These are phyloP conservation scores for Hibiscus mutabilis DNA, from an alignment of 345 rosid genomes.

Conservation along the genomic window DNA sequence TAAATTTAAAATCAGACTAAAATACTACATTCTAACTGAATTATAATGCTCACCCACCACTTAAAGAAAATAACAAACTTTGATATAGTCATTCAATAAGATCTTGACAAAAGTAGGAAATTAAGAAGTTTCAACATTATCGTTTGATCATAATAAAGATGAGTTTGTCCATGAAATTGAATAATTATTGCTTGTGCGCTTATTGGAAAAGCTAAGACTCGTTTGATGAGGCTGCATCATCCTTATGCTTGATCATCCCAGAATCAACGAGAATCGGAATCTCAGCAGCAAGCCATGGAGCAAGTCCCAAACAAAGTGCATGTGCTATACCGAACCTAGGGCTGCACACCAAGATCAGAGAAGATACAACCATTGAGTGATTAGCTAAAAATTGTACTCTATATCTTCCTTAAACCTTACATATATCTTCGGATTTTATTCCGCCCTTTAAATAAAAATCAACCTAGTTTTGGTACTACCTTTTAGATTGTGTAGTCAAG, in stretches of 20 bases:
- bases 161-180: neutral
- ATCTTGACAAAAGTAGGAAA: neutral
- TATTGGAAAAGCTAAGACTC: slow-evolving; percentile 37
- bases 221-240: slow-evolving; percentile 56
- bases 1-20: too few species aligned
- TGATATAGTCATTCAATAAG: neutral
- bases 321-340: slow-evolving; percentile 96
- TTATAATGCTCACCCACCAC: neutral
- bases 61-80: neutral
- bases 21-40: too few species aligned
- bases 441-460: neutral
- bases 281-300: slow-evolving; percentile 99
- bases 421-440: neutral
- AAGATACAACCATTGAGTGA: neutral
- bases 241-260: slow-evolving; percentile 96
- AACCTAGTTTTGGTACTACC: neutral
- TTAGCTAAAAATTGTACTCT: neutral
- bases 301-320: slow-evolving; percentile 95
- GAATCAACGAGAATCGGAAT: slow-evolving; percentile 91
- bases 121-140: slow-evolving; percentile 1
- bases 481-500: neutral
- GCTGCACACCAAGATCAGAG: slow-evolving; percentile 33
- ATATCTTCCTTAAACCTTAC: neutral
- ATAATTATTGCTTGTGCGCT: neutral
- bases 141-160: neutral